Evolutionary conservation across 23 red algal species (phyloP).

Genomic region (Gracilaria domingensis): DNA sequence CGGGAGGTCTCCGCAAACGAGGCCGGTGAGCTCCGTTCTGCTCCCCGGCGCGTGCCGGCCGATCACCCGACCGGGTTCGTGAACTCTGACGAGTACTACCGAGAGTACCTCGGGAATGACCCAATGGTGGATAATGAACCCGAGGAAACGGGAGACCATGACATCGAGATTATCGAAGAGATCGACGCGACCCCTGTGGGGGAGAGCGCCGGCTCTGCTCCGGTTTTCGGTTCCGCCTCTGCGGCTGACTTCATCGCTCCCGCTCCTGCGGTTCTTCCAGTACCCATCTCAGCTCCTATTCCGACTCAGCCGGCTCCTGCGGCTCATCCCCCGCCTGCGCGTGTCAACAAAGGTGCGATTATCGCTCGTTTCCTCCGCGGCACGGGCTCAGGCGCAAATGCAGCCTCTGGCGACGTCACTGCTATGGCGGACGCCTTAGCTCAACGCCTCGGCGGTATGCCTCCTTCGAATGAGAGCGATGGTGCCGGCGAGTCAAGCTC

Average conservation of each 20-base stretch:
- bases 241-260: neutral
- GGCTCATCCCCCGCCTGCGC: no score
- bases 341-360: no score
- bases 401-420: neutral
- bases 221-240: neutral
- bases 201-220: neutral
- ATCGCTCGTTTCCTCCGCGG: neutral
- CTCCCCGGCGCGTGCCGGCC: neutral
- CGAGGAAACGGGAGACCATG: neutral
- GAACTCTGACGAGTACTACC: slow-evolving; percentile 9
- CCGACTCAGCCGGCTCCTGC: neutral
- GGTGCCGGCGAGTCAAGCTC: no score
- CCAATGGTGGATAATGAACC: neutral
- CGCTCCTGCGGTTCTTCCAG: neutral
- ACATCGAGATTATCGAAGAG: no score
- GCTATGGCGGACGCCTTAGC: neutral
- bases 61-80: neutral
- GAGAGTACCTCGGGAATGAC: neutral
- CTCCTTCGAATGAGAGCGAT: neutral
- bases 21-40: neutral
- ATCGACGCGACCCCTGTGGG: no score
- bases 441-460: neutral
- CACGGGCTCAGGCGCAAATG: neutral
- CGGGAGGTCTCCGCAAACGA: neutral
- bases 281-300: neutral